Percentiles rank a stretch among this genome's conserved stretches.
These are phyloP conservation scores for Penicillium sp. DNA, from an alignment of 2,329 filamentous ascomycete genomes.

Conservation along the genomic window DNA sequence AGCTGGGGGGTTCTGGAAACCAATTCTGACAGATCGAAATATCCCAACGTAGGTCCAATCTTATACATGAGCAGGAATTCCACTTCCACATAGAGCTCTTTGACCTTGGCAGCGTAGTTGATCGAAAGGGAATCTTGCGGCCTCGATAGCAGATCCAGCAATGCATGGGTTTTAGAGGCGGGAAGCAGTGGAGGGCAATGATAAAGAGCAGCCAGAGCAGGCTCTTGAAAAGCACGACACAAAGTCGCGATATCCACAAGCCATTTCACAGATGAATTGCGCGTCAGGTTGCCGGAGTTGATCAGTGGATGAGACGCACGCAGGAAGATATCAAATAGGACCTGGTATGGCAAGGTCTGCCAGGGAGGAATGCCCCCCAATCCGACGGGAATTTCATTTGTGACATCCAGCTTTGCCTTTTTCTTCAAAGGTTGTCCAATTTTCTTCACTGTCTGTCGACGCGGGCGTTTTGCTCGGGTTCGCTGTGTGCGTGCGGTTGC, in stretches of 20 bases:
- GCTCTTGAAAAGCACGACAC: conserved; percentile 63
- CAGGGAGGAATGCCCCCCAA: conserved; percentile 49
- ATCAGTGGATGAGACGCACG: conserved; percentile 58
- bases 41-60: conserved; percentile 49
- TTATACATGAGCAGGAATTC: conserved; percentile 51
- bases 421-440: conserved; percentile 20
- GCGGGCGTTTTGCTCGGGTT: no score
- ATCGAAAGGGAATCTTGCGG: conserved; percentile 47
- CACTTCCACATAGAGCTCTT: conserved; percentile 63
- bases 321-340: conserved; percentile 64
- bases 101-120: conserved; percentile 67
- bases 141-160: conserved; percentile 52
- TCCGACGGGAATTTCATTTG: conserved; percentile 13
- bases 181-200: conserved; percentile 59
- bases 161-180: conserved; percentile 44
- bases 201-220: conserved; percentile 68
- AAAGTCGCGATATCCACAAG: conserved; percentile 58
- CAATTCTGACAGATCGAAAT: conserved; percentile 53
- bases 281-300: conserved; percentile 26
- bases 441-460: not conserved
- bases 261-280: conserved; percentile 46
- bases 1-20: conserved; percentile 62
- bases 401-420: conserved; percentile 19
- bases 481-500: conserved; percentile 1
- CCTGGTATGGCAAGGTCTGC: conserved; percentile 60